Percentiles rank a stretch among this genome's conserved stretches.
Evolutionary conservation across 2,329 filamentous ascomycete genomes (phyloP).

Genomic region (Ophiocordyceps australis): DNA sequence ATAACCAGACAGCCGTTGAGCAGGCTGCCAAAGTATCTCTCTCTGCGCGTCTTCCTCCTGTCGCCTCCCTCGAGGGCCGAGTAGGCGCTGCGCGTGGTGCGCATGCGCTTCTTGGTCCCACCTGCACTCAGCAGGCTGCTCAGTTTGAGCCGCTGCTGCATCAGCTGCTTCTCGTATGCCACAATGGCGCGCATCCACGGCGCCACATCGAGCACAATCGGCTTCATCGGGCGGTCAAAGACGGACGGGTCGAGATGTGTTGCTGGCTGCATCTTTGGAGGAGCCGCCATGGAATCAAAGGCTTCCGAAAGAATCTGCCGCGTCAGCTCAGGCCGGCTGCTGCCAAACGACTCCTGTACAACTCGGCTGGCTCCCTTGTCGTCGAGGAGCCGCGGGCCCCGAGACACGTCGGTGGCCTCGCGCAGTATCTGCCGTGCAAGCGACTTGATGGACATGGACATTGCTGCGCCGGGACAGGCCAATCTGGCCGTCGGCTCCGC

Average conservation of each 20-base stretch:
- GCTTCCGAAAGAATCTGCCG: slow-evolving; percentile 37
- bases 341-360: slow-evolving; percentile 19
- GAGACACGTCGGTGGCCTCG: slow-evolving; percentile 10
- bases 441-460: slow-evolving; percentile 12
- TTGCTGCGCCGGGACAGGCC: slow-evolving; percentile 6
- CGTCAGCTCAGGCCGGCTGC: slow-evolving; percentile 12
- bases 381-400: too few species aligned
- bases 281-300: slow-evolving; percentile 40
- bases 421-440: slow-evolving; percentile 9
- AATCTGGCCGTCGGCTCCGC: slow-evolving; percentile 17
- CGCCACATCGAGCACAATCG: slow-evolving; percentile 61
- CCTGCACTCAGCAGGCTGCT: slow-evolving; percentile 44
- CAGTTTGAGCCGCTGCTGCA: slow-evolving; percentile 45
- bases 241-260: slow-evolving; percentile 45
- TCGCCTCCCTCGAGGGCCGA: slow-evolving; percentile 62
- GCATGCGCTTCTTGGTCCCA: slow-evolving; percentile 29
- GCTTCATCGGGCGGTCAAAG: slow-evolving; percentile 52
- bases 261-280: slow-evolving; percentile 20
- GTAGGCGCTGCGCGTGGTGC: slow-evolving; percentile 57
- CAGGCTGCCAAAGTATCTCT: slow-evolving; percentile 50
- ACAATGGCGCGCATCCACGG: slow-evolving; percentile 84
- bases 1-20: slow-evolving; percentile 45
- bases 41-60: slow-evolving; percentile 45
- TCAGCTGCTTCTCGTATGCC: slow-evolving; percentile 52
- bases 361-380: slow-evolving; percentile 11